Evolutionary conservation across 164 flowering plant genomes (phyloP), one percentile per base, ranked within the genome.

Genomic region (Piper longum): DNA sequence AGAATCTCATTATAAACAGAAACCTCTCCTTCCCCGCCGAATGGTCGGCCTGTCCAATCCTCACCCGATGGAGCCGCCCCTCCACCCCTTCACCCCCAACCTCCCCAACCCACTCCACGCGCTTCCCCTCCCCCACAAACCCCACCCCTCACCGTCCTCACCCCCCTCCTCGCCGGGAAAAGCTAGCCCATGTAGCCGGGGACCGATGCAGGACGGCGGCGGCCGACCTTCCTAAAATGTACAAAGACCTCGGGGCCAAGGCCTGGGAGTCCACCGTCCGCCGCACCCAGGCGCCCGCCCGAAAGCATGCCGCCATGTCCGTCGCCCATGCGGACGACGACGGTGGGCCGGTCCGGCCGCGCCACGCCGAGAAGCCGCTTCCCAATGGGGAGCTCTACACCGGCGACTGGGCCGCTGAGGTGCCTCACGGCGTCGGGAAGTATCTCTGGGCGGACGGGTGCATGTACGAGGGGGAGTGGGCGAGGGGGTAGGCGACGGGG

Each of bases 381-480:
- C 56, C 81, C 59, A 26, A 26, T 26, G 36, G 36, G 36, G 36
- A 26, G 36, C 36, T 26, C 36, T 26, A 26, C 36, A 26, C 85
- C 0, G 98, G 98, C 6, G 80, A 81, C 16, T 91, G 90, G 89
- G 59, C 67, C 0, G 84, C 75, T 11, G 69, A 74, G 56, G 64
- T 74, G 14, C 92, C 98, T 0, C 81, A 85, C 60, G 98, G 96
- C 1, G 64, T 72, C 1, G 98, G 98, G 0, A 89, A 84, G 77
- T 88, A 81, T 52, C 63, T 89, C 0, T 91, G 98, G 98, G 75
- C 79, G 0, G 98, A 89, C 67, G 98, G 98, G 16, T 89, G 98
- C 62, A 83, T 89, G 36, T 26, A 26, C 36, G 36, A 26, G 36
- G 36, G 36, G 36, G 36, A 26, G 36, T 26, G 36, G 36, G 36